Conservation (phyloP, 1,139 yeast genomes). For the Groenewaldozyma sp. region DNA sequence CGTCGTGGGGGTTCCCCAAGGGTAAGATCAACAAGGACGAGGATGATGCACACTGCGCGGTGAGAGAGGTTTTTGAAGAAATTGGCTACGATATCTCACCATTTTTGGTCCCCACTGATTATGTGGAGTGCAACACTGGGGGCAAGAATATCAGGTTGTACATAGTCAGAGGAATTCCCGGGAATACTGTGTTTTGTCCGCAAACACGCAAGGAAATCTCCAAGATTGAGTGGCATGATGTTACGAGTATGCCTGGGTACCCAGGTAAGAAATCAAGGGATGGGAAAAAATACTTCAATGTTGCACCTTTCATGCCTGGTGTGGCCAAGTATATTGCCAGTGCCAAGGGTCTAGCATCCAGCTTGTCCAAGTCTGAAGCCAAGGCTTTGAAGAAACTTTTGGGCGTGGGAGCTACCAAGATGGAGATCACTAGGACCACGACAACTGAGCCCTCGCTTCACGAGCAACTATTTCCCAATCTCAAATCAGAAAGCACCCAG, state of each 20-base stretch:
- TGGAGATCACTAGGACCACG: background rate
- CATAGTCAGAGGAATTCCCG: slow-evolving; percentile 71
- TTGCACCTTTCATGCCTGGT: slow-evolving; percentile 32
- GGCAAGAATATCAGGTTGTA: slow-evolving; percentile 86
- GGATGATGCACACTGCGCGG: slow-evolving; percentile 80
- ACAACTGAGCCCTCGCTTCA: background rate
- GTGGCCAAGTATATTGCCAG: slow-evolving; percentile 25
- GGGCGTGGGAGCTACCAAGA: slow-evolving; percentile 18
- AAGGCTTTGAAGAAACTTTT: slow-evolving; percentile 28
- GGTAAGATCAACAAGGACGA: slow-evolving; percentile 96
- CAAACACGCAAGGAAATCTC: slow-evolving; percentile 76
- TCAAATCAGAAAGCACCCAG: background rate
- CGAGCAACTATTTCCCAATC: background rate
- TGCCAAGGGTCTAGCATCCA: slow-evolving; percentile 25
- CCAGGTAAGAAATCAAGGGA: slow-evolving; percentile 14
- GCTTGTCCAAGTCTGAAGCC: slow-evolving; percentile 25
- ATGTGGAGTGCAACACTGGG: slow-evolving; percentile 67
- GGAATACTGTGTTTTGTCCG: slow-evolving; percentile 64
- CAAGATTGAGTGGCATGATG: slow-evolving; percentile 53
- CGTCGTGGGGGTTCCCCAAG: slow-evolving; percentile 91
- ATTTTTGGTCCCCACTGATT: slow-evolving; percentile 58
- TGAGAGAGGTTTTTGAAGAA: slow-evolving; percentile 92
- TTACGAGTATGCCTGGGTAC: slow-evolving; percentile 38
- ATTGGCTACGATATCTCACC: slow-evolving; percentile 83
- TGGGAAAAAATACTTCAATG: slow-evolving; percentile 25